Percentiles rank a stretch among this genome's conserved stretches.
phyloP scores from a whole-genome alignment of 495 filamentous ascomycete genomes.

The Podospora tetraspora region DNA sequence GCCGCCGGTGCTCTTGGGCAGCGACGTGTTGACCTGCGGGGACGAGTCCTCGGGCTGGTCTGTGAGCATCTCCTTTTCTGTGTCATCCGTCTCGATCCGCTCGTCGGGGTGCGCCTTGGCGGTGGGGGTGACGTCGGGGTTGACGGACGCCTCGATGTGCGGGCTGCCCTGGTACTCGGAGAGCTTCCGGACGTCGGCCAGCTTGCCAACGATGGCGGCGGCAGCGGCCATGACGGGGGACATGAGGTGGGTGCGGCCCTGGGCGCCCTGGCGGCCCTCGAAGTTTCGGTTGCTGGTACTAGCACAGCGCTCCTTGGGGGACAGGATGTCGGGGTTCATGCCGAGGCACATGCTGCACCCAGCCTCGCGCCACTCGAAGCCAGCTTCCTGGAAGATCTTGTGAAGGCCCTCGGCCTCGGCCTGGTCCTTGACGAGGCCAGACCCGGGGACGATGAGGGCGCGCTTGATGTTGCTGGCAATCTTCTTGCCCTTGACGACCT shows the following conservation, averaged over 20 bases:
- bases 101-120: slow-evolving; percentile 64
- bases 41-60: slow-evolving; percentile 71
- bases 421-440: slow-evolving; percentile 88
- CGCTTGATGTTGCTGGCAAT: slow-evolving; percentile 82
- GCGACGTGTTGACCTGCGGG: slow-evolving; percentile 53
- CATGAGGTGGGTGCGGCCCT: slow-evolving; percentile 92
- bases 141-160: slow-evolving; percentile 27
- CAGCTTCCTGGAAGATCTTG: slow-evolving; percentile 84
- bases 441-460: slow-evolving; percentile 94
- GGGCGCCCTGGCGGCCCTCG: slow-evolving; percentile 91
- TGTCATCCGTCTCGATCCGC: slow-evolving; percentile 62
- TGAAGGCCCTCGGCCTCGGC: slow-evolving; percentile 90
- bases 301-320: slow-evolving; percentile 87
- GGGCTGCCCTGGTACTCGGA: slow-evolving; percentile 54
- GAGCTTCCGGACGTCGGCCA: slow-evolving; percentile 84
- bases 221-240: slow-evolving; percentile 95
- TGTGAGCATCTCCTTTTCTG: slow-evolving; percentile 64
- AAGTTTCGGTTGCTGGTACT: slow-evolving; percentile 97
- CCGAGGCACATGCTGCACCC: slow-evolving; percentile 98
- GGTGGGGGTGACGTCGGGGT: slow-evolving; percentile 21
- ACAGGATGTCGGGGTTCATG: slow-evolving; percentile 99
- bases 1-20: slow-evolving; percentile 41
- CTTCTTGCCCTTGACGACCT: slow-evolving; percentile 79
- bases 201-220: slow-evolving; percentile 80
- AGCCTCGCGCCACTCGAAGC: slow-evolving; percentile 97